Conservation (phyloP, 805 yeast species). For the Teunomyces pallodes region DNA sequence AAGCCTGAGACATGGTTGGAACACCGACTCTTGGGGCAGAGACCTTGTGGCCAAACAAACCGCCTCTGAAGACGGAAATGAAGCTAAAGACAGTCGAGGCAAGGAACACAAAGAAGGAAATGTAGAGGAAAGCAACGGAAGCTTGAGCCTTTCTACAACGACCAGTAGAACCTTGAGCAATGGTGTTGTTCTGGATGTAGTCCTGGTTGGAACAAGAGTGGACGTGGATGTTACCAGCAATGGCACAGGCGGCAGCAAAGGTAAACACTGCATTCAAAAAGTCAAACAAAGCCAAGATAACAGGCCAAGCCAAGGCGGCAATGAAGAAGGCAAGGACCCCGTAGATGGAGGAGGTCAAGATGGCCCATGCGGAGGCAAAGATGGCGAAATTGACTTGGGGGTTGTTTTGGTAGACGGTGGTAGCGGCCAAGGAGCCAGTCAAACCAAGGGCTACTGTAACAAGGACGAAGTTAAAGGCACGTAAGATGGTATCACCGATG, state of each 20-base stretch:
- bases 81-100: constrained; percentile 59
- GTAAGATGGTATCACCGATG: constrained; percentile 70
- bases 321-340: constrained; percentile 76
- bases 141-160: constrained; percentile 97
- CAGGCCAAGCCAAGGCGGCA: constrained; percentile 83
- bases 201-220: constrained; percentile 77
- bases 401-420: constrained; percentile 47
- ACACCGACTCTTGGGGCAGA: constrained; percentile 74
- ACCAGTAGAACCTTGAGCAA: constrained; percentile 71
- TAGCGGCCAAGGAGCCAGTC: constrained; percentile 82
- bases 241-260: constrained; percentile 90
- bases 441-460: constrained; percentile 80
- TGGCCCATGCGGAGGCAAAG: constrained; percentile 83
- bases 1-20: constrained; percentile 88
- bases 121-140: constrained; percentile 75
- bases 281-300: constrained; percentile 71
- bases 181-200: constrained; percentile 64
- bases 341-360: constrained; percentile 76
- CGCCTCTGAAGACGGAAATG: constrained; percentile 57
- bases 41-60: constrained; percentile 40
- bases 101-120: constrained; percentile 73
- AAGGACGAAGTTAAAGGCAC: constrained; percentile 72
- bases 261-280: constrained; percentile 88
- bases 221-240: constrained; percentile 84
- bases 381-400: constrained; percentile 88